Evolutionary conservation across 768 basidiomycete genomes (phyloP).

Genomic region (Boletus speciosus): DNA sequence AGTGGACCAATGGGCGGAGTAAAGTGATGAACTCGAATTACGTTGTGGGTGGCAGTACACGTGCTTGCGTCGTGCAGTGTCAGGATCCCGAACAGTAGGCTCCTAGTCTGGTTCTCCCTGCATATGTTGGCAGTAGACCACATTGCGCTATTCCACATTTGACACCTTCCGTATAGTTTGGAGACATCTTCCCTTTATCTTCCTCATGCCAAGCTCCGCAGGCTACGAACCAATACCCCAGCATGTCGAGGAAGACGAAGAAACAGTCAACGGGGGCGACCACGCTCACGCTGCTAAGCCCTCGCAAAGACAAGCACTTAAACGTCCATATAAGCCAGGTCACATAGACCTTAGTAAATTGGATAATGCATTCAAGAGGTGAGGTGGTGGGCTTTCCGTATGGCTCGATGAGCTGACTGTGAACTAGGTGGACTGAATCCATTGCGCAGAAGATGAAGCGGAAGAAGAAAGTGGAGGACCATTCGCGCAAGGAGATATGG

Average conservation of each 20-base stretch:
- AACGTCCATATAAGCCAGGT: slow-evolving; percentile 45
- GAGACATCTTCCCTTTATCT: neutral
- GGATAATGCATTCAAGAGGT: slow-evolving; percentile 83
- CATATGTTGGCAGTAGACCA: slow-evolving; percentile 16
- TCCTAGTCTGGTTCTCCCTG: slow-evolving; percentile 8
- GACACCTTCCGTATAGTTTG: slow-evolving; percentile 1
- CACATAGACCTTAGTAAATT: slow-evolving; percentile 77
- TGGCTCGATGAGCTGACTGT: neutral
- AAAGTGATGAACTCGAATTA: neutral
- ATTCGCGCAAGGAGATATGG: slow-evolving; percentile 70
- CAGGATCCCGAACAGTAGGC: too few relatives aligned
- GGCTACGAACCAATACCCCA: slow-evolving; percentile 49
- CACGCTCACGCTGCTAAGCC: slow-evolving; percentile 23
- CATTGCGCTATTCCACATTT: slow-evolving; percentile 12
- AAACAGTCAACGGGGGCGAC: slow-evolving; percentile 35
- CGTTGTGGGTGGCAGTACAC: slow-evolving; percentile 23
- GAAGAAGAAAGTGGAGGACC: slow-evolving; percentile 66
- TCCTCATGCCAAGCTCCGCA: slow-evolving; percentile 41
- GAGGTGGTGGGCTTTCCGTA: slow-evolving; percentile 5
- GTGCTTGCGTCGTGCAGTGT: too few relatives aligned
- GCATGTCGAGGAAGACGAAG: slow-evolving; percentile 37
- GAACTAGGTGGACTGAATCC: slow-evolving; percentile 73
- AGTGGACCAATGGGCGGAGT: neutral
- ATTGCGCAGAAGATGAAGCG: slow-evolving; percentile 83
- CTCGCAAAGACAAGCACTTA: slow-evolving; percentile 25